Percentiles rank a stretch among this genome's conserved stretches.
phyloP scores from a whole-genome alignment of 2,329 filamentous ascomycete species.

The Colletotrichum costaricense region DNA sequence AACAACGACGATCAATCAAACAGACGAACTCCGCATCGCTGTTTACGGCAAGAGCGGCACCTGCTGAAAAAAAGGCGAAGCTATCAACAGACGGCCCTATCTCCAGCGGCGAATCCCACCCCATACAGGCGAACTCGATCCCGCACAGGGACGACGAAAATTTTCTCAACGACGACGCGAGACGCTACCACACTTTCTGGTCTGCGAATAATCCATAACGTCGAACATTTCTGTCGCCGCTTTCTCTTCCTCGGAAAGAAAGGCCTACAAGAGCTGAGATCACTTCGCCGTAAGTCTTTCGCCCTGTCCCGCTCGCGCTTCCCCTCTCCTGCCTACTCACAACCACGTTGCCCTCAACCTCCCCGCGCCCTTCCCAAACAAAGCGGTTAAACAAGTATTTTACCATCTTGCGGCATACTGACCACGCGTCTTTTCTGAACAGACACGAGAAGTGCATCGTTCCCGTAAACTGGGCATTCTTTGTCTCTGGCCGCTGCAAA shows the following conservation, averaged over 20 bases:
- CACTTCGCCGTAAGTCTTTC: conserved; percentile 35
- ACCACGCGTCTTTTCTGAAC: not conserved
- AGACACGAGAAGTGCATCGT: conserved; percentile 40
- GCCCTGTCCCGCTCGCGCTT: not conserved
- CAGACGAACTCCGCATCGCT: conserved; percentile 17
- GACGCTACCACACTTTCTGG: conserved; percentile 14
- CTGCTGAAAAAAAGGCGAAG: conserved; percentile 32
- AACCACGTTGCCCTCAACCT: conserved; percentile 1
- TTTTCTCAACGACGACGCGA: conserved; percentile 32
- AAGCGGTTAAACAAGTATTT: not conserved
- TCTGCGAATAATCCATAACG: conserved; percentile 22
- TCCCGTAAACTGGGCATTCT: conserved; percentile 33
- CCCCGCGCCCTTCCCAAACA: not conserved
- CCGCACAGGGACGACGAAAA: conserved; percentile 34
- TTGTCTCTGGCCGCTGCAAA: conserved; percentile 33
- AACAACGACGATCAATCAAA: conserved; percentile 26
- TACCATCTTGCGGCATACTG: conserved; percentile 14
- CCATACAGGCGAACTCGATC: conserved; percentile 35
- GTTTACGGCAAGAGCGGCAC: conserved; percentile 11
- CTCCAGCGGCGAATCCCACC: conserved; percentile 29
- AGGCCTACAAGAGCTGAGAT: conserved; percentile 37
- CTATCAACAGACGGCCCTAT: conserved; percentile 35
- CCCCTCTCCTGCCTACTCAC: conserved; percentile 27
- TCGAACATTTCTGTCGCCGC: conserved; percentile 12
- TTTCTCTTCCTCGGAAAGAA: conserved; percentile 29